Conservation (phyloP, 2,329 filamentous ascomycete genomes). For the Xenoacremonium recifei region DNA sequence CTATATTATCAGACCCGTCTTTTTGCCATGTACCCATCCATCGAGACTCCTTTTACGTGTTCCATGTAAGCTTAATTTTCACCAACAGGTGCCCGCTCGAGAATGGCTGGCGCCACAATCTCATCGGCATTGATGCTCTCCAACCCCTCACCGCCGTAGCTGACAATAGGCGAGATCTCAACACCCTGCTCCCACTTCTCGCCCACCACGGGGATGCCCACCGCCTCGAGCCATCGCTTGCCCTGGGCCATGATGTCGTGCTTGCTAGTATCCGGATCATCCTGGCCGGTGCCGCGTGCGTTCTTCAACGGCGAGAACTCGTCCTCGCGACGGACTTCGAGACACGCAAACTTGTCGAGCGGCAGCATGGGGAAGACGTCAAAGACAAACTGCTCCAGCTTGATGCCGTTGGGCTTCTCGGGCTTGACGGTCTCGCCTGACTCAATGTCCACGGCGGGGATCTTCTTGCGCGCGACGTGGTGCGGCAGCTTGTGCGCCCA, state of each 20-base stretch:
- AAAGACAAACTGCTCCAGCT: slow-evolving; percentile 98
- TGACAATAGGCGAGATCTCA: slow-evolving; percentile 89
- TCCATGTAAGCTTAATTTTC: background rate
- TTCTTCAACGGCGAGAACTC: slow-evolving; percentile 99
- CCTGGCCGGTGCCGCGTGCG: slow-evolving; percentile 76
- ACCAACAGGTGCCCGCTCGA: slow-evolving; percentile 44
- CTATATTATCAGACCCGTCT: slow-evolving; percentile 6
- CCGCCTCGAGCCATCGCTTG: slow-evolving; percentile 77
- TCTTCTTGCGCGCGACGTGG: slow-evolving; percentile 98
- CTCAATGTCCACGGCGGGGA: slow-evolving; percentile 76
- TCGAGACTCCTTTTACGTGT: slow-evolving; percentile 1
- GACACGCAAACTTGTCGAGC: slow-evolving; percentile 86
- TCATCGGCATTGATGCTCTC: slow-evolving; percentile 53
- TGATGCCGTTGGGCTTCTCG: slow-evolving; percentile 94
- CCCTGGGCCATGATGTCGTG: slow-evolving; percentile 88
- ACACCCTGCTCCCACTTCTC: slow-evolving; percentile 67
- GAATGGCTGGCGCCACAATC: slow-evolving; percentile 50
- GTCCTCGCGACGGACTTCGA: slow-evolving; percentile 95
- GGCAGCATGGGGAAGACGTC: slow-evolving; percentile 91
- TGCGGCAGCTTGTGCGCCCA: slow-evolving; percentile 88
- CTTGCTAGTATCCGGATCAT: slow-evolving; percentile 92
- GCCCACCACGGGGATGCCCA: slow-evolving; percentile 71
- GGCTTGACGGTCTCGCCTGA: slow-evolving; percentile 83
- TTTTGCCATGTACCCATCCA: slow-evolving; percentile 2
- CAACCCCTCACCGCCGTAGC: slow-evolving; percentile 73